A percentile compares a stretch with the other conserved stretches of the same genome.
Conservation (phyloP, 1,284 basidiomycete species). For the Fomitopsis pinicola region DNA sequence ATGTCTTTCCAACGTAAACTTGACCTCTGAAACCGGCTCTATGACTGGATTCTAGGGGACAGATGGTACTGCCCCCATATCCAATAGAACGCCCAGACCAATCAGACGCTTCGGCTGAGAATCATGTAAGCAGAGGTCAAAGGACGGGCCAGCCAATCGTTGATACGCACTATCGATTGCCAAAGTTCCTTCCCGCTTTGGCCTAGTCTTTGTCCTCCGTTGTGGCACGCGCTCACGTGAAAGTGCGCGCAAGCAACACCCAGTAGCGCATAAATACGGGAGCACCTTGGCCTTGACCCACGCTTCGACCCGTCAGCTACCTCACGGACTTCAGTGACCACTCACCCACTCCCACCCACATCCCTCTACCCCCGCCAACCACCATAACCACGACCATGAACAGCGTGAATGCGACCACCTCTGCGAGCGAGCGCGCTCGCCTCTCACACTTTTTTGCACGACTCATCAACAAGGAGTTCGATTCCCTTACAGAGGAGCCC, state of each 20-base stretch:
- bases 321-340: background rate
- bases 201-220: background rate
- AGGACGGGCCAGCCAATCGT: background rate
- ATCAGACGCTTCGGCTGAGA: background rate
- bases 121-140: background rate
- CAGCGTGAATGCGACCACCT: constrained; percentile 13
- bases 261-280: background rate
- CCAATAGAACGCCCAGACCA: background rate
- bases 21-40: too few relatives aligned
- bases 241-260: background rate
- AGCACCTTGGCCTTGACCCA: background rate
- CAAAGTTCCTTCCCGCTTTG: background rate
- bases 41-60: too few relatives aligned
- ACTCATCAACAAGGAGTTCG: constrained; percentile 5
- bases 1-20: too few relatives aligned
- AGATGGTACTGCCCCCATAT: too few relatives aligned
- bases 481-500: background rate
- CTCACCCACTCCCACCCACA: background rate
- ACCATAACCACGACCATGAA: background rate
- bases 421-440: constrained; percentile 45
- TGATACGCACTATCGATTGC: background rate
- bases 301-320: background rate
- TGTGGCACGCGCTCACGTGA: background rate
- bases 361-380: background rate
- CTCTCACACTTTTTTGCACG: constrained; percentile 45